Base-by-base conservation (phyloP, 805 yeast species). In the Metschnikowia arizonensis region DNA sequence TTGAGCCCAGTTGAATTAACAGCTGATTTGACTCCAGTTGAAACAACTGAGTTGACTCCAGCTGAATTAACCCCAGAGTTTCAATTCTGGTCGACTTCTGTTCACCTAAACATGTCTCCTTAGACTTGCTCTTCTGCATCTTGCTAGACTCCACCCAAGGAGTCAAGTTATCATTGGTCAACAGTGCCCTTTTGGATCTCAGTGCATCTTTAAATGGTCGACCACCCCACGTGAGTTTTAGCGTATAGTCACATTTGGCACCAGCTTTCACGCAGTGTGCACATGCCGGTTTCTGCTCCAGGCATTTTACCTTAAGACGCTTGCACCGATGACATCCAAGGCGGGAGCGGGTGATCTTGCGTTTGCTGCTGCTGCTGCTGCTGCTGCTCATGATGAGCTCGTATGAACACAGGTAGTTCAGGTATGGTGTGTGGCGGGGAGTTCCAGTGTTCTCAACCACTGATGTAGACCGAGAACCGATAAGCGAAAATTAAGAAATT, bases 191-290 rank as follows among this genome's bases (percentile, higher is more conserved):
- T 6, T 24, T 17, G 19, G 25, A 5, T 12, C 21, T 25, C 23
- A 29, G 19, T 23, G 36, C 14, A 37, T 68, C 66, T 52, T 78
- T 77, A 58, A 70, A 77, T 0, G 87, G 87, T 40, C 89, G 62
- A 0, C 90, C 90, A 15, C 88, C 89, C 91, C 91, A 85, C 0
- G 79, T 75, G 26, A 85, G 65, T 49, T 73, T 77, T 8, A 85
- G 54, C 3, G 82, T 67, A 53, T 85, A 85, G 56, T 83, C 89
- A 62, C 93, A 85, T 12, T 63, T 60, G 8, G 55, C 45, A 1
- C 64, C 61, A 2, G 73, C 61, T 49, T 76, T 79, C 1, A 56
- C 33, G 58, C 95, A 85, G 46, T 75, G 70, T 0, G 73, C 54
- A 55, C 95, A 85, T 0, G 56, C 48, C 0, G 93, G 93, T 56